A percentile compares a stretch with the other conserved stretches of the same genome.
phyloP scores from a whole-genome alignment of 768 basidiomycete species.

The Lactarius indigo region DNA sequence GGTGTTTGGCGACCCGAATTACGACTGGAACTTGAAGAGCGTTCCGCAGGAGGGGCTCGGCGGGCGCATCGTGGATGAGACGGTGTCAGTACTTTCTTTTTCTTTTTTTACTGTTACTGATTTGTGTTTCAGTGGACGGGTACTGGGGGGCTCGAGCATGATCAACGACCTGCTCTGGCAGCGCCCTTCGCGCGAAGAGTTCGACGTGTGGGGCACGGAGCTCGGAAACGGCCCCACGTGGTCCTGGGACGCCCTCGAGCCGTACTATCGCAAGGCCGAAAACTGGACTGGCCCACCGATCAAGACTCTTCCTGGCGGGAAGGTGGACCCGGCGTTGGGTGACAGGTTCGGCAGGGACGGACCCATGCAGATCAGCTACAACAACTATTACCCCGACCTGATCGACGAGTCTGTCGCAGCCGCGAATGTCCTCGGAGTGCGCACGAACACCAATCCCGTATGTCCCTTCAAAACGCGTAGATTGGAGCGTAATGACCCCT shows the following conservation, averaged over 20 bases:
- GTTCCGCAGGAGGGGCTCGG: conserved; percentile 21
- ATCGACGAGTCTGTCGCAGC: conserved; percentile 22
- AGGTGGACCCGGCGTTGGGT: conserved; percentile 7
- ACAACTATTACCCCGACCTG: conserved; percentile 22
- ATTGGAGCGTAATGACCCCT: neutral
- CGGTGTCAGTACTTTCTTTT: conserved; percentile 5
- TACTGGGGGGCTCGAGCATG: conserved; percentile 25
- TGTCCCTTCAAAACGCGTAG: neutral
- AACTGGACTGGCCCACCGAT: conserved; percentile 23
- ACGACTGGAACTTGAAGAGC: conserved; percentile 22
- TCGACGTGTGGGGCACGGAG: conserved; percentile 21
- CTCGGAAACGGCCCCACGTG: conserved; percentile 21
- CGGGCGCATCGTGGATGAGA: conserved; percentile 22
- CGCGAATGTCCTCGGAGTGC: conserved; percentile 18
- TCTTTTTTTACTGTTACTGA: neutral
- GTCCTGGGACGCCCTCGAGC: conserved; percentile 21
- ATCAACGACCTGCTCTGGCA: conserved; percentile 26
- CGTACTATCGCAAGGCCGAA: conserved; percentile 23
- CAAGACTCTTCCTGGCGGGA: conserved; percentile 17
- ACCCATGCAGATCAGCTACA: conserved; percentile 24
- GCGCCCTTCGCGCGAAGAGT: conserved; percentile 23
- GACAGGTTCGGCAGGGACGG: conserved; percentile 13
- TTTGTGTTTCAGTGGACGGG: conserved; percentile 10
- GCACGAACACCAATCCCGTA: conserved; percentile 20
- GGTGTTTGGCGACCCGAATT: conserved; percentile 21